phyloP scores from a whole-genome alignment of 2,329 filamentous ascomycete genomes.

The Colletotrichum musicola region DNA sequence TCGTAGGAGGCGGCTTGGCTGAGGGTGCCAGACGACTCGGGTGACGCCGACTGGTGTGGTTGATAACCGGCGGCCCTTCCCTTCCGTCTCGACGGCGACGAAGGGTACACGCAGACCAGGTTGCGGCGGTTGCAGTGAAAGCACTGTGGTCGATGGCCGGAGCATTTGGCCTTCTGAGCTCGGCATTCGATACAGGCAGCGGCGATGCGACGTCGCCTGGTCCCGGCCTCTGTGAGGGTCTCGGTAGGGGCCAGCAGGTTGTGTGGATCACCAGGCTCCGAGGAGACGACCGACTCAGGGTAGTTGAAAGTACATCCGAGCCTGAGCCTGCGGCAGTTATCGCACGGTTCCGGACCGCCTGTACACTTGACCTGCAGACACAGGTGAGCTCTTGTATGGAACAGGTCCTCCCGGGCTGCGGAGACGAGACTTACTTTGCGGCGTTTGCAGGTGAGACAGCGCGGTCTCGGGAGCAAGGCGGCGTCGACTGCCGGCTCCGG shows the following conservation, averaged over 20 bases:
- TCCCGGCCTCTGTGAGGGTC: constrained; percentile 46
- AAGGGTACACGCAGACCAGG: constrained; percentile 13
- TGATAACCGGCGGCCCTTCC: not conserved
- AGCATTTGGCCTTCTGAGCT: constrained; percentile 51
- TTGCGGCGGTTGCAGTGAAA: constrained; percentile 25
- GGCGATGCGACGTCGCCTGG: constrained; percentile 42
- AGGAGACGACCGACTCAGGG: constrained; percentile 1
- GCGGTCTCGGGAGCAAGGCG: constrained; percentile 8
- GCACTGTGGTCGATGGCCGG: constrained; percentile 42
- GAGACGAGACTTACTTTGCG: constrained; percentile 9
- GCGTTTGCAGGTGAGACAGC: constrained; percentile 27
- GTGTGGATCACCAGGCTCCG: constrained; percentile 14
- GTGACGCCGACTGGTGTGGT: constrained; percentile 3
- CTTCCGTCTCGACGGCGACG: constrained; percentile 9
- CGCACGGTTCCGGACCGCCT: constrained; percentile 22
- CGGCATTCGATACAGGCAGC: constrained; percentile 51
- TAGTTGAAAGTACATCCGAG: constrained; percentile 30
- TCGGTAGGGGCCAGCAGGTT: constrained; percentile 15
- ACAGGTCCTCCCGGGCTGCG: no score
- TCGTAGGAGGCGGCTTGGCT: constrained; percentile 16
- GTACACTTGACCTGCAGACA: constrained; percentile 16
- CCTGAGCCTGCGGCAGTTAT: constrained; percentile 16
- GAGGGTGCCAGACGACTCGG: constrained; percentile 8
- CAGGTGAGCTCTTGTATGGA: not conserved
- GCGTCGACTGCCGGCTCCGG: constrained; percentile 11